Percentiles rank a stretch among this genome's conserved stretches.
These are phyloP conservation scores for Ampelocalamus luodianensis DNA, from an alignment of 176 grass and related monocot genomes.

Conservation along the genomic window DNA sequence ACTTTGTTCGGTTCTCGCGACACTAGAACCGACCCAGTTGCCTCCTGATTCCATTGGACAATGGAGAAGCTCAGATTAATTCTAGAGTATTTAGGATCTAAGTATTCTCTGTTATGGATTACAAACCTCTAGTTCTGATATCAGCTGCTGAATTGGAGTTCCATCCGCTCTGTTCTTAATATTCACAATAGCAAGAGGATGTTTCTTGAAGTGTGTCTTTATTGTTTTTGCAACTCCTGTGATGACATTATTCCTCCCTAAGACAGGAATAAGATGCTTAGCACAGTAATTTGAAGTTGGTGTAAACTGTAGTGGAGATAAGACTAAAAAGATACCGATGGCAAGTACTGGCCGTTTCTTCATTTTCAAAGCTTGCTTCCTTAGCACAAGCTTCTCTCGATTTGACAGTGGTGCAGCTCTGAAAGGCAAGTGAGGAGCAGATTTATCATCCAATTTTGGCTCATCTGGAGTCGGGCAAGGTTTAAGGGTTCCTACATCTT, in stretches of 20 bases:
- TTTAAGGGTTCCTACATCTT: constrained; percentile 24
- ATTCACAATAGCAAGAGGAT: constrained; percentile 92
- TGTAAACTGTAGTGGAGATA: not conserved
- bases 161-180: constrained; percentile 84
- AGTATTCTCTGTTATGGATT: not conserved
- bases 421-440: constrained; percentile 47
- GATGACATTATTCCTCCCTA: constrained; percentile 89
- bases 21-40: constrained; percentile 74
- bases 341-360: constrained; percentile 76
- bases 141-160: constrained; percentile 73
- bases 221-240: constrained; percentile 91
- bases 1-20: constrained; percentile 87
- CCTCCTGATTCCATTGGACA: constrained; percentile 60
- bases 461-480: constrained; percentile 3
- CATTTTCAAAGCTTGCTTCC: constrained; percentile 92
- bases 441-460: constrained; percentile 28
- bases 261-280: constrained; percentile 43
- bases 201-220: constrained; percentile 85
- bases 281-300: not conserved
- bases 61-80: constrained; percentile 26
- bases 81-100: not conserved
- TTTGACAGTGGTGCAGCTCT: constrained; percentile 74
- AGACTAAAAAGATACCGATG: constrained; percentile 64
- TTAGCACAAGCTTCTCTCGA: constrained; percentile 83
- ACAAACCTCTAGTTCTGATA: constrained; percentile 86